Conservation (phyloP, 768 basidiomycete genomes). For the Serendipita sp. region DNA sequence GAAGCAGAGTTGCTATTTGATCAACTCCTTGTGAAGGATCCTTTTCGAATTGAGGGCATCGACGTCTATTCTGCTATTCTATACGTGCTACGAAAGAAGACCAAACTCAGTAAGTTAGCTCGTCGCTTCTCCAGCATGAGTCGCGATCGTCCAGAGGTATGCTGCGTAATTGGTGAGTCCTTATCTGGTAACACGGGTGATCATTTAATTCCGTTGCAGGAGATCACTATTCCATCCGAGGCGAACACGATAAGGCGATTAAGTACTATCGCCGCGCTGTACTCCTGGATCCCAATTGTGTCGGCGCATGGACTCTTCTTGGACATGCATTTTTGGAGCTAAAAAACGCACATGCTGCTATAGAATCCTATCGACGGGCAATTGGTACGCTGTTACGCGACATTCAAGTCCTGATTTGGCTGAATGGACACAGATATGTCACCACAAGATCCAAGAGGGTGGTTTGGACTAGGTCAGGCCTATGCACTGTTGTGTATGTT, state of each 20-base stretch:
- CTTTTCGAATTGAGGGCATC: constrained; percentile 83
- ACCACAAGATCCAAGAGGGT: constrained; percentile 90
- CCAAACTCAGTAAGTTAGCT: constrained; percentile 80
- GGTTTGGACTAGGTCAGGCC: constrained; percentile 97
- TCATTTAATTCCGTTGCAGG: constrained; percentile 31
- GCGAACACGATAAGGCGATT: constrained; percentile 91
- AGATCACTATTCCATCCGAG: constrained; percentile 89
- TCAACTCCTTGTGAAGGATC: constrained; percentile 61
- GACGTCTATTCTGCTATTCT: constrained; percentile 95
- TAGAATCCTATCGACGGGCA: constrained; percentile 91
- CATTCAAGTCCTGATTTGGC: constrained; percentile 6
- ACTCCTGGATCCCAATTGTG: constrained; percentile 85
- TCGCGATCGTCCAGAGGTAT: constrained; percentile 89
- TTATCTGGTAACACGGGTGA: constrained; percentile 4
- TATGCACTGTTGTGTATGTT: constrained; percentile 97
- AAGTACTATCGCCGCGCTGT: constrained; percentile 89
- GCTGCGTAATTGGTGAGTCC: constrained; percentile 76
- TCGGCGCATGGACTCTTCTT: constrained; percentile 98
- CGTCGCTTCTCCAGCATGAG: constrained; percentile 82
- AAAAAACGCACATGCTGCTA: constrained; percentile 98
- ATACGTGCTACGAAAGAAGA: constrained; percentile 79
- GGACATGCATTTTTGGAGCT: constrained; percentile 98
- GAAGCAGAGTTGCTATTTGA: constrained; percentile 78
- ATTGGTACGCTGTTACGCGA: constrained; percentile 39
- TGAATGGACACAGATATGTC: constrained; percentile 54